Conservation (phyloP, 345 rosid species). For the Aurinia saxatilis region DNA sequence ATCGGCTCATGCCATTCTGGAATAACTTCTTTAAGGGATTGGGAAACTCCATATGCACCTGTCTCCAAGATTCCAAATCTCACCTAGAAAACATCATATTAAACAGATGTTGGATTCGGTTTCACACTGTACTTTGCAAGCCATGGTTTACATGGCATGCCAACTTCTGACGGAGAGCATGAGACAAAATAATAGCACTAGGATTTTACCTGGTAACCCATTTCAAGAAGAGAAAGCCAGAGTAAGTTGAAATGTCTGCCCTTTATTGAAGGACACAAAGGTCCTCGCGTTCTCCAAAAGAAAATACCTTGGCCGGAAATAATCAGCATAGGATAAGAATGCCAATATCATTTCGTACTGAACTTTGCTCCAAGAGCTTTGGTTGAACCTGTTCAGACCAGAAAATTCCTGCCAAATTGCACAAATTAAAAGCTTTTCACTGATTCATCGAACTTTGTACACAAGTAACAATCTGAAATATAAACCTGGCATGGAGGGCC, state of each 20-base stretch:
- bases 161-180: too few relatives aligned
- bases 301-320: conserved; percentile 81
- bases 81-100: conserved; percentile 41
- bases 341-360: conserved; percentile 57
- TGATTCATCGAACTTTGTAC: neutral
- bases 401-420: conserved; percentile 71
- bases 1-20: conserved; percentile 99
- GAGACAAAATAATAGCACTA: neutral
- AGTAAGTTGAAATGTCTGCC: conserved; percentile 78
- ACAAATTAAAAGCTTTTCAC: neutral
- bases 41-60: conserved; percentile 85
- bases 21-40: conserved; percentile 71
- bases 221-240: conserved; percentile 56
- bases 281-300: conserved; percentile 85
- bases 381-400: conserved; percentile 74
- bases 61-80: conserved; percentile 93
- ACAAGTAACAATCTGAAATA: neutral
- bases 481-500: conserved; percentile 97
- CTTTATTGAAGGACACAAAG: conserved; percentile 76
- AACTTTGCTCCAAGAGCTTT: conserved; percentile 74
- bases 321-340: conserved; percentile 68
- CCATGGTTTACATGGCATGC: too few relatives aligned
- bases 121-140: too few relatives aligned
- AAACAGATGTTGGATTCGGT: too few relatives aligned
- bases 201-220: conserved; percentile 47